phyloP scores from a whole-genome alignment of 805 yeast genomes.

The Ogataea siamensis region DNA sequence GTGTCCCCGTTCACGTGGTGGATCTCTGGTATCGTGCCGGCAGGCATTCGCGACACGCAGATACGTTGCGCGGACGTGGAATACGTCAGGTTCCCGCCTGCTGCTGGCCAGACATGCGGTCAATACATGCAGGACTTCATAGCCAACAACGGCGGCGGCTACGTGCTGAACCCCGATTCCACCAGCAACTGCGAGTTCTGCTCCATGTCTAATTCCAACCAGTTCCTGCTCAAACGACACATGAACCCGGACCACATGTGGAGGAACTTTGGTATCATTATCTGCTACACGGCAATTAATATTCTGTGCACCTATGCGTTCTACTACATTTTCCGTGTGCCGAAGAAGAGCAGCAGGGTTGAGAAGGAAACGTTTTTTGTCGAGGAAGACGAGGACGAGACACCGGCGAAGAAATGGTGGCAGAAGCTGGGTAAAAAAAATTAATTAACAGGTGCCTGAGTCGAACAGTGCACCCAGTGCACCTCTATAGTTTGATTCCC shows the following conservation, averaged over 20 bases:
- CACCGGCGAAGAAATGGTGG: slow-evolving; percentile 4
- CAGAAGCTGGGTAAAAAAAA: slow-evolving; percentile 4
- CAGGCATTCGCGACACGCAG: slow-evolving; percentile 47
- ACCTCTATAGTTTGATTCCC: too few species aligned
- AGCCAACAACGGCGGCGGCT: slow-evolving; percentile 44
- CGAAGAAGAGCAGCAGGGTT: slow-evolving; percentile 38
- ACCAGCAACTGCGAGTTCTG: slow-evolving; percentile 60
- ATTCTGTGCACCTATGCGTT: slow-evolving; percentile 24
- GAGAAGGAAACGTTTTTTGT: slow-evolving; percentile 4
- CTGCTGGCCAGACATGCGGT: slow-evolving; percentile 54
- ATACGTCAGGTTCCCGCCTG: slow-evolving; percentile 44
- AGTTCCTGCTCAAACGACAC: slow-evolving; percentile 33
- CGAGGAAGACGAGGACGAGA: slow-evolving; percentile 4
- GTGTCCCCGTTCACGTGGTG: slow-evolving; percentile 65
- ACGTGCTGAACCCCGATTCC: slow-evolving; percentile 38
- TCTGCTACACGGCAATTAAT: slow-evolving; percentile 45
- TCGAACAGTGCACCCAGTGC: too few species aligned
- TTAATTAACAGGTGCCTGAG: too few species aligned
- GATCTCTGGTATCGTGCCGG: slow-evolving; percentile 49
- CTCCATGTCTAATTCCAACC: slow-evolving; percentile 52
- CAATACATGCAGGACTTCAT: slow-evolving; percentile 43
- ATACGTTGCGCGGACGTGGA: slow-evolving; percentile 50
- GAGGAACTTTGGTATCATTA: slow-evolving; percentile 54
- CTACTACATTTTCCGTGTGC: slow-evolving; percentile 65
- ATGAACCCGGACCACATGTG: slow-evolving; percentile 50